A percentile compares a stretch with the other conserved stretches of the same genome.
Evolutionary conservation across 441 rosid genomes (phyloP).

Genomic region (Mallotus japonicus): DNA sequence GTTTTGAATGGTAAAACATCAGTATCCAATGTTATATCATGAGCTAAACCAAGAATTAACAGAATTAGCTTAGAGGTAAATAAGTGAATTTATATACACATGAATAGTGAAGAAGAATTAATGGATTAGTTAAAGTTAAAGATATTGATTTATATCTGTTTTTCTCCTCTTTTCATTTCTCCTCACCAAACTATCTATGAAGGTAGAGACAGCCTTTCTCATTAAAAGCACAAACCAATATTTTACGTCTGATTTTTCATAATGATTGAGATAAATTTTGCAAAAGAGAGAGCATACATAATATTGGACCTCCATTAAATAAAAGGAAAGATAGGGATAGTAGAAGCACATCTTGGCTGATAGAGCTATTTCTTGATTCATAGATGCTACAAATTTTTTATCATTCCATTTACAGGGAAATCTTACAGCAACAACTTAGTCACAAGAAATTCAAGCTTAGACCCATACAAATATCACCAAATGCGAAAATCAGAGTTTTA

Average conservation of each 20-base stretch:
- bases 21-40: not conserved
- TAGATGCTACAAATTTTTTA: not conserved
- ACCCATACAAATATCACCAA: not conserved
- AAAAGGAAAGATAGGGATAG: too few species aligned
- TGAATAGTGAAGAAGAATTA: too few species aligned
- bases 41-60: not conserved
- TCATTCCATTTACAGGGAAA: not conserved
- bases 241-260: too few species aligned
- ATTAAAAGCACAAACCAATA: too few species aligned
- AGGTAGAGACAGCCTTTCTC: too few species aligned
- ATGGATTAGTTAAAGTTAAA: too few species aligned
- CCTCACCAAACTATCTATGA: not conserved
- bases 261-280: too few species aligned
- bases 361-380: not conserved
- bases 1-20: not conserved
- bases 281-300: too few species aligned
- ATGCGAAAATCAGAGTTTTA: not conserved
- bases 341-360: too few species aligned
- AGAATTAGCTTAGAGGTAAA: not conserved
- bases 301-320: too few species aligned
- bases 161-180: not conserved
- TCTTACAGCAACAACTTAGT: not conserved
- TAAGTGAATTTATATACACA: too few species aligned
- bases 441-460: not conserved
- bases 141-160: not conserved